A percentile compares a stretch with the other conserved stretches of the same genome.
Conservation (phyloP, 208 protist genomes). For the Leishmania braziliensis region DNA sequence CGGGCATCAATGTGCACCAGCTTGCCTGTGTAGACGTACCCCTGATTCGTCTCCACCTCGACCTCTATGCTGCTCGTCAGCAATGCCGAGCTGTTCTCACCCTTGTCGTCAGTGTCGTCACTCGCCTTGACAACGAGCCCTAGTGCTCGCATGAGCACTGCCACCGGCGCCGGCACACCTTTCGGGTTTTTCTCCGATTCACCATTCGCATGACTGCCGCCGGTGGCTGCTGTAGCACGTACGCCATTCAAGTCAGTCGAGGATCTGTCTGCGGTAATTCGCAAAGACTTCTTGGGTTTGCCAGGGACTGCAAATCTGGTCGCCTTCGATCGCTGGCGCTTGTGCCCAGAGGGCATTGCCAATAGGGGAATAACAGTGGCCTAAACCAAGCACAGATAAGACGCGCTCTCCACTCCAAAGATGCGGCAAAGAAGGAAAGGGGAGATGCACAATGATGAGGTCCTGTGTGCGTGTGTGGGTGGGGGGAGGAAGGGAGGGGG, state of each 20-base stretch:
- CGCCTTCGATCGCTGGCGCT: not conserved
- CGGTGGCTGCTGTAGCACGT: not conserved
- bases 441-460: too few relatives aligned
- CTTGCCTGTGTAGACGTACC: constrained; percentile 78
- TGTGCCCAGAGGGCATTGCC: not conserved
- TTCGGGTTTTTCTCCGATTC: not conserved
- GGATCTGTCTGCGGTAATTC: not conserved
- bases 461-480: not conserved
- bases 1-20: constrained; percentile 63
- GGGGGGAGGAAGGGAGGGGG: not conserved
- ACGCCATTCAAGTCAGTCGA: not conserved
- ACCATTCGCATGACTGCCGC: not conserved
- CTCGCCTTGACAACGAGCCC: not conserved
- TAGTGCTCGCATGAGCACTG: constrained; percentile 31
- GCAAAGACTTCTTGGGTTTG: not conserved
- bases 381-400: not conserved
- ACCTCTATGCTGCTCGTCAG: constrained; percentile 39
- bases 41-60: constrained; percentile 85
- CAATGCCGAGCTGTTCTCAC: not conserved
- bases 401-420: not conserved
- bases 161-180: constrained; percentile 29
- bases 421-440: not conserved
- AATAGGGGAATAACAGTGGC: not conserved
- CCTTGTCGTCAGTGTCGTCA: not conserved
- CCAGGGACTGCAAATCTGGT: not conserved